A percentile compares a stretch with the other conserved stretches of the same genome.
Evolutionary conservation across 2,329 filamentous ascomycete genomes (phyloP).

Genomic region (Exophiala mesophila): DNA sequence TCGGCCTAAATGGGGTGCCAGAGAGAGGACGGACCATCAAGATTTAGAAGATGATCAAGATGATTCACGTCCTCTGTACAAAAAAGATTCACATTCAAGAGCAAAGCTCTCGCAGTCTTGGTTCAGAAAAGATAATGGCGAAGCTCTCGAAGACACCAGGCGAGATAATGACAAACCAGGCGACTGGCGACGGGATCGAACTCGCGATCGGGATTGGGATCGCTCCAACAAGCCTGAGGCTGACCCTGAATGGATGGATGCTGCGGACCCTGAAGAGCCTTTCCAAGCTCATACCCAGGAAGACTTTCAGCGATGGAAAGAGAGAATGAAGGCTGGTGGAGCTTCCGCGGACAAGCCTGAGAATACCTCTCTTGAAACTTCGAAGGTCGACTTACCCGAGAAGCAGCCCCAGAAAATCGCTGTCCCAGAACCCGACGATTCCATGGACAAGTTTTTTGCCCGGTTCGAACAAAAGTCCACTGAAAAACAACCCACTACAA

Average conservation of each 20-base stretch:
- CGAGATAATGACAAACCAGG: constrained; percentile 52
- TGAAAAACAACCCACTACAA: constrained; percentile 40
- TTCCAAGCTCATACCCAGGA: constrained; percentile 70
- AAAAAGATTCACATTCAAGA: constrained; percentile 32
- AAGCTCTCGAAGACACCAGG: constrained; percentile 40
- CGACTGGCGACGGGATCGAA: constrained; percentile 55
- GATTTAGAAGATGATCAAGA: constrained; percentile 20
- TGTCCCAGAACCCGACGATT: constrained; percentile 20
- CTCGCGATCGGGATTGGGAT: constrained; percentile 52
- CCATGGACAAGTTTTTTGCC: constrained; percentile 28
- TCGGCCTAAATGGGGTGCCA: constrained; percentile 21
- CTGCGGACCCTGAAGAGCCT: constrained; percentile 52
- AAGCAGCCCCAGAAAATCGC: constrained; percentile 25
- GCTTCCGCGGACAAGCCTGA: constrained; percentile 24
- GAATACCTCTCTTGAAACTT: constrained; percentile 16
- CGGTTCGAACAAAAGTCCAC: constrained; percentile 23
- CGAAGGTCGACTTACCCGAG: constrained; percentile 43
- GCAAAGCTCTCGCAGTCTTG: constrained; percentile 66
- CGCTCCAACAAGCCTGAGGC: constrained; percentile 57
- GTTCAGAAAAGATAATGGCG: constrained; percentile 58
- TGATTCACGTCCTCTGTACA: constrained; percentile 6
- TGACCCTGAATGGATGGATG: constrained; percentile 84
- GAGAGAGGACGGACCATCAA: constrained; percentile 20
- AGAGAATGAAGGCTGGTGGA: constrained; percentile 69
- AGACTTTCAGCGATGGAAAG: constrained; percentile 93